These are phyloP conservation scores for Aquilaria sinensis DNA, from an alignment of 345 rosid genomes.

Conservation along the genomic window DNA sequence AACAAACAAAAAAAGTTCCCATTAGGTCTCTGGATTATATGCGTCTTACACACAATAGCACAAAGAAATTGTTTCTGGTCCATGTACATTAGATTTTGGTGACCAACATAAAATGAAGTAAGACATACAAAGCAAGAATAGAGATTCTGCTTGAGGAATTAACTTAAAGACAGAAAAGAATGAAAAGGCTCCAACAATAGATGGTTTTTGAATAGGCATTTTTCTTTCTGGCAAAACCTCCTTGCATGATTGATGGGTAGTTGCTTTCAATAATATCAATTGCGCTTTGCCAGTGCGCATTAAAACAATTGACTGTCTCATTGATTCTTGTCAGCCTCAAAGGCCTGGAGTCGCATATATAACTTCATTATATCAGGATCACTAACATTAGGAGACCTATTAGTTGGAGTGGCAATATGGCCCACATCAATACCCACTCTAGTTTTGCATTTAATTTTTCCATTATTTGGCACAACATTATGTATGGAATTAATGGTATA, in stretches of 20 bases:
- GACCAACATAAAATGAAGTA: neutral
- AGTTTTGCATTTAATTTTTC: conserved; percentile 33
- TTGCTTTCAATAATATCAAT: conserved; percentile 78
- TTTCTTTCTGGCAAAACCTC: conserved; percentile 59
- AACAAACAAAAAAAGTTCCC: too few relatives aligned
- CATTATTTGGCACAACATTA: conserved; percentile 30
- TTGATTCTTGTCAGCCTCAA: conserved; percentile 96
- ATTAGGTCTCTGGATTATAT: neutral
- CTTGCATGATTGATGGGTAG: conserved; percentile 84
- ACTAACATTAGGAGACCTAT: conserved; percentile 37
- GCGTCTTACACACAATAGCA: neutral
- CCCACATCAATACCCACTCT: conserved; percentile 37
- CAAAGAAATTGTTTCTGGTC: neutral
- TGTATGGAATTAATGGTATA: conserved; percentile 85
- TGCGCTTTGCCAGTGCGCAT: conserved; percentile 93
- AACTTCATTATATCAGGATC: conserved; percentile 87
- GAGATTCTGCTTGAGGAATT: neutral
- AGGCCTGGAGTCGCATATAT: conserved; percentile 82
- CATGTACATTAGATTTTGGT: neutral
- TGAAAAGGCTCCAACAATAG: conserved; percentile 34
- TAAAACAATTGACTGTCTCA: conserved; percentile 83
- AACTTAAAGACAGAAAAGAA: conserved; percentile 78
- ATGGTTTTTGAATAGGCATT: conserved; percentile 40
- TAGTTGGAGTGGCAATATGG: conserved; percentile 44
- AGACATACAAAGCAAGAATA: neutral